Evolutionary conservation across 2,329 filamentous ascomycete species (phyloP).

Genomic region (Botrytis elliptica): DNA sequence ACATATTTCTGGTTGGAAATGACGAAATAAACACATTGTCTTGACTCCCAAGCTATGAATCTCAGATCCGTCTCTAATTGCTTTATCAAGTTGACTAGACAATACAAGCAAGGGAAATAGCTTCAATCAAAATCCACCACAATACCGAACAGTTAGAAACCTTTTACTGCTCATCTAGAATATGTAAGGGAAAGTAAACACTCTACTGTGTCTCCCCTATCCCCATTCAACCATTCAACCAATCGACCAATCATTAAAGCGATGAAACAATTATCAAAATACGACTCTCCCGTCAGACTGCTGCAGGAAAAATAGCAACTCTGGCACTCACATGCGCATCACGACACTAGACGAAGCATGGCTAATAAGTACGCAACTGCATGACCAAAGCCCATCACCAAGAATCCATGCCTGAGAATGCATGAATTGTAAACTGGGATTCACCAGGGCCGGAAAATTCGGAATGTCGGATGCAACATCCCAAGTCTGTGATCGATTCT

Average conservation of each 20-base stretch:
- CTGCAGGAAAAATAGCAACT: background rate
- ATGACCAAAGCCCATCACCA: background rate
- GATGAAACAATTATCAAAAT: background rate
- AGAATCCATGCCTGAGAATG: background rate
- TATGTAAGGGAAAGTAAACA: too few relatives aligned
- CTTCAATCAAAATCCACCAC: background rate
- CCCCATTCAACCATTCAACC: background rate
- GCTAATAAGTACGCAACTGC: background rate
- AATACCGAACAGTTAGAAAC: background rate
- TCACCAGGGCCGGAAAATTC: background rate
- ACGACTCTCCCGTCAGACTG: background rate
- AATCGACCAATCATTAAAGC: background rate
- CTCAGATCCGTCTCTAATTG: background rate
- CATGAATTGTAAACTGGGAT: background rate
- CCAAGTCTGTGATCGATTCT: background rate
- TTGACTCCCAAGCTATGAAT: background rate
- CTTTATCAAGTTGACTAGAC: background rate
- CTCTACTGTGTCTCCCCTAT: background rate
- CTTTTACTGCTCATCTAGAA: background rate
- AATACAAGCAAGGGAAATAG: background rate
- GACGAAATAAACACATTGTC: too few relatives aligned
- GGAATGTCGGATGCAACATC: background rate
- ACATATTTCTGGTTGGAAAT: too few relatives aligned
- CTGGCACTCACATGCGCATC: background rate
- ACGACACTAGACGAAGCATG: background rate